Conservation (phyloP, 192 early-diverging fungal genomes). For the Coemansia sp. region DNA sequence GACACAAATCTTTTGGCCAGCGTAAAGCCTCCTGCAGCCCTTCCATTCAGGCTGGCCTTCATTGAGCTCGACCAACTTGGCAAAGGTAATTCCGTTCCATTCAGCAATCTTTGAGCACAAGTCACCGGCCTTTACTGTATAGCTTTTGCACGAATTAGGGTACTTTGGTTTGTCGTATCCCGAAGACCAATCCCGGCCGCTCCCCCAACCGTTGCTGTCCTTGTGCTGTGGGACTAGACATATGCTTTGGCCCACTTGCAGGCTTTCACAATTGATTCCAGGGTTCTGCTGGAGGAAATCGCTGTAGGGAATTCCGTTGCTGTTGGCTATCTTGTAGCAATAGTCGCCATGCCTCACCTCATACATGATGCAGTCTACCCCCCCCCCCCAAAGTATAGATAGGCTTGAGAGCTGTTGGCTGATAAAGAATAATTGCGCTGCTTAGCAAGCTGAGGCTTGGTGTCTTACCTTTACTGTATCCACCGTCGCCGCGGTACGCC, state of each 20-base stretch:
- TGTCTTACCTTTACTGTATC: not conserved
- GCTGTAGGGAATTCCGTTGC: constrained; percentile 30
- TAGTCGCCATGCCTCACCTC: constrained; percentile 39
- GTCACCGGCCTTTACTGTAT: constrained; percentile 30
- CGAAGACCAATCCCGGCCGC: not conserved
- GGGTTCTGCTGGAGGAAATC: constrained; percentile 39
- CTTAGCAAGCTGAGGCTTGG: too few relatives aligned
- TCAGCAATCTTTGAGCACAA: constrained; percentile 29
- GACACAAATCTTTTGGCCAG: constrained; percentile 27
- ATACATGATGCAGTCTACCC: constrained; percentile 37
- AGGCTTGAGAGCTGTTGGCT: not conserved
- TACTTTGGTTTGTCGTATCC: not conserved
- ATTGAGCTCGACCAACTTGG: constrained; percentile 14
- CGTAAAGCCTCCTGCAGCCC: constrained; percentile 17
- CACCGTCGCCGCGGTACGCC: not conserved
- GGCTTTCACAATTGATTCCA: constrained; percentile 24
- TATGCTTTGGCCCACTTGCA: constrained; percentile 24
- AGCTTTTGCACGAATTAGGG: constrained; percentile 7
- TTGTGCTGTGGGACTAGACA: constrained; percentile 21
- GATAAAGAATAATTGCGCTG: not conserved
- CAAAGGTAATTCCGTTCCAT: constrained; percentile 6
- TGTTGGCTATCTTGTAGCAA: constrained; percentile 39
- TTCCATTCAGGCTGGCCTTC: constrained; percentile 5
- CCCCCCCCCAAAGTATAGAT: not conserved
- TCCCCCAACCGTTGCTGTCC: not conserved